Percentiles rank a stretch among this genome's conserved stretches.
These are phyloP conservation scores for Inga leiocalycina DNA, from an alignment of 306 rosid species.

Conservation along the genomic window DNA sequence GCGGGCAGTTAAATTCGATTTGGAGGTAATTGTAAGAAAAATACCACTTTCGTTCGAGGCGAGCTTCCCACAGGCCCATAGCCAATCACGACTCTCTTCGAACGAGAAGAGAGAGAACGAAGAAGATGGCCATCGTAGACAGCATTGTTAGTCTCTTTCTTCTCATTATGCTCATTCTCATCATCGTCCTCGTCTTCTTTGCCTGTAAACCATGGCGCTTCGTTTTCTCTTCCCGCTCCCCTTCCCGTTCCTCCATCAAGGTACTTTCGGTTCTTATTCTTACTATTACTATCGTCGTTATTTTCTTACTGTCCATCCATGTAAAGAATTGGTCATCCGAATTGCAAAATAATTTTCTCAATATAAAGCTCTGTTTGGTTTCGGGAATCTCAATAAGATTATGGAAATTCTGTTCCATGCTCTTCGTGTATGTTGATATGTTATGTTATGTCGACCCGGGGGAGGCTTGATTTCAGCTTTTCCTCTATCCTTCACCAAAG, in stretches of 20 bases:
- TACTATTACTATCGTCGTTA: background rate
- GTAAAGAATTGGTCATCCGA: background rate
- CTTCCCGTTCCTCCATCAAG: conserved; percentile 44
- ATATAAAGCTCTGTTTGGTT: conserved; percentile 38
- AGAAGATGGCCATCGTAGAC: conserved; percentile 55
- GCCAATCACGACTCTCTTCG: conserved; percentile 27
- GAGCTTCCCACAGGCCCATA: conserved; percentile 57
- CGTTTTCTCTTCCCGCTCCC: conserved; percentile 45
- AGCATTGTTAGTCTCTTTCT: conserved; percentile 50
- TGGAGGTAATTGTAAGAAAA: background rate
- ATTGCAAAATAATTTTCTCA: background rate
- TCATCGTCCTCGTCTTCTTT: conserved; percentile 51
- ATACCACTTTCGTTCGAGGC: conserved; percentile 60
- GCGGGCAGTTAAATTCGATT: background rate
- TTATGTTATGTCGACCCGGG: background rate
- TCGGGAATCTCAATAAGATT: conserved; percentile 2
- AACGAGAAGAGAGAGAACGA: conserved; percentile 44
- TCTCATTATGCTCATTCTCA: conserved; percentile 64
- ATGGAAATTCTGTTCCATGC: conserved; percentile 19
- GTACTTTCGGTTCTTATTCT: conserved; percentile 24
- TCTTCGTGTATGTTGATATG: background rate
- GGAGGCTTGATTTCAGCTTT: background rate
- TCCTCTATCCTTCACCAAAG: background rate
- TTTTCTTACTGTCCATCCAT: background rate
- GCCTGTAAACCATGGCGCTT: conserved; percentile 82